Percentiles rank a stretch among this genome's conserved stretches.
phyloP scores from a whole-genome alignment of 2,329 filamentous ascomycete genomes.

The Lachnum nothofagi region DNA sequence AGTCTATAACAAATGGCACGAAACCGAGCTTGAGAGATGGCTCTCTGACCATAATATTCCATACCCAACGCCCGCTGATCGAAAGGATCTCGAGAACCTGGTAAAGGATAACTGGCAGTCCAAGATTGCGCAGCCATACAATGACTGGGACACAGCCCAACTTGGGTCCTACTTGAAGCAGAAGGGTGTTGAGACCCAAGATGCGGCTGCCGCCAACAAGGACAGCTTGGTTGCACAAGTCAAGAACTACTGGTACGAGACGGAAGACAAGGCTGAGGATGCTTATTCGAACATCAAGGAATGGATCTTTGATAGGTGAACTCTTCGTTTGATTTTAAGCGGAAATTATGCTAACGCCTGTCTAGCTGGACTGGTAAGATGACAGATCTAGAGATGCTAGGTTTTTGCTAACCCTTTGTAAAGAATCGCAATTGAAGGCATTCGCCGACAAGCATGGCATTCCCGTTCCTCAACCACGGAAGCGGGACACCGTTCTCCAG shows the following conservation, averaged over 20 bases:
- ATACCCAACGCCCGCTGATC: slow-evolving; percentile 83
- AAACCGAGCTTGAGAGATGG: slow-evolving; percentile 96
- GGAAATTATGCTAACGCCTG: slow-evolving; percentile 8
- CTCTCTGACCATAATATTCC: slow-evolving; percentile 87
- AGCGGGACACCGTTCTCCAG: slow-evolving; percentile 74
- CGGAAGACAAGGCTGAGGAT: slow-evolving; percentile 68
- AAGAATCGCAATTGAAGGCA: slow-evolving; percentile 85
- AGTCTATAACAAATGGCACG: slow-evolving; percentile 99
- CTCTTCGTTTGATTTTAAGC: neutral
- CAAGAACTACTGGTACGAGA: slow-evolving; percentile 70
- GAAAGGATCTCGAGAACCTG: slow-evolving; percentile 89
- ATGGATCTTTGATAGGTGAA: slow-evolving; percentile 83
- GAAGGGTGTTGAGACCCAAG: slow-evolving; percentile 66
- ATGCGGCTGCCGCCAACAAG: slow-evolving; percentile 61
- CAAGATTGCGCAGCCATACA: slow-evolving; percentile 70
- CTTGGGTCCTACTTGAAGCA: slow-evolving; percentile 62
- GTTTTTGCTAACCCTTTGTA: slow-evolving; percentile 36
- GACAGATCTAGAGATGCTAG: too few species aligned
- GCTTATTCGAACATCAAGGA: slow-evolving; percentile 70
- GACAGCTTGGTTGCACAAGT: slow-evolving; percentile 65
- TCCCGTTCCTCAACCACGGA: slow-evolving; percentile 77
- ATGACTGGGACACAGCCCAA: slow-evolving; percentile 67
- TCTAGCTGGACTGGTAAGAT: slow-evolving; percentile 20
- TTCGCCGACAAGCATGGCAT: slow-evolving; percentile 88
- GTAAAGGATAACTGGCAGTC: slow-evolving; percentile 85